These are phyloP conservation scores for Lichtheimia ramosa DNA, from an alignment of 371 early-diverging fungal species.

Conservation along the genomic window DNA sequence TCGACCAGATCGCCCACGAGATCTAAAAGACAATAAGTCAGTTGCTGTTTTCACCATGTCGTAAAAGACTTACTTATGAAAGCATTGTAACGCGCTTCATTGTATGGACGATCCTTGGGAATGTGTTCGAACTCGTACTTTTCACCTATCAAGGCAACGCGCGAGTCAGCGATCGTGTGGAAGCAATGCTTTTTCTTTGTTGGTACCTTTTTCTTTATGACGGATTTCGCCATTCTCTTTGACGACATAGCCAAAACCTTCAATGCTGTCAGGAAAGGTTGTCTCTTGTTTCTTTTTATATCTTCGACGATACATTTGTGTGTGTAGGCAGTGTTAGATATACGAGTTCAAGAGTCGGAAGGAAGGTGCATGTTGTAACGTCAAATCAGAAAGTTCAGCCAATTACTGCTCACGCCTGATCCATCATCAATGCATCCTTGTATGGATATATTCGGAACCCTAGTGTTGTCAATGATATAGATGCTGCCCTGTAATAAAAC, in stretches of 20 bases:
- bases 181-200: neutral
- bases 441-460: too few relatives aligned
- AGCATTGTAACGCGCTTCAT: constrained; percentile 39
- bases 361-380: neutral
- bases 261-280: constrained; percentile 35
- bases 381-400: neutral
- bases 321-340: neutral
- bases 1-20: constrained; percentile 39
- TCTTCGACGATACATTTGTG: constrained; percentile 24
- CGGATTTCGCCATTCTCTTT: constrained; percentile 41
- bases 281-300: constrained; percentile 19
- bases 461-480: too few relatives aligned
- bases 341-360: too few relatives aligned
- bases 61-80: constrained; percentile 43
- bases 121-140: constrained; percentile 37
- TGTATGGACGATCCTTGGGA: constrained; percentile 37
- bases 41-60: neutral
- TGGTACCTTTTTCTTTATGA: constrained; percentile 23
- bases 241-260: constrained; percentile 39
- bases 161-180: neutral
- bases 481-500: too few relatives aligned
- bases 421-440: too few relatives aligned
- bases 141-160: constrained; percentile 22
- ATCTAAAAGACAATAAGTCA: constrained; percentile 10
- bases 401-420: neutral